A percentile compares a stretch with the other conserved stretches of the same genome.
These are phyloP conservation scores for Serpula lacrymans DNA, from an alignment of 768 basidiomycete species.

Conservation along the genomic window DNA sequence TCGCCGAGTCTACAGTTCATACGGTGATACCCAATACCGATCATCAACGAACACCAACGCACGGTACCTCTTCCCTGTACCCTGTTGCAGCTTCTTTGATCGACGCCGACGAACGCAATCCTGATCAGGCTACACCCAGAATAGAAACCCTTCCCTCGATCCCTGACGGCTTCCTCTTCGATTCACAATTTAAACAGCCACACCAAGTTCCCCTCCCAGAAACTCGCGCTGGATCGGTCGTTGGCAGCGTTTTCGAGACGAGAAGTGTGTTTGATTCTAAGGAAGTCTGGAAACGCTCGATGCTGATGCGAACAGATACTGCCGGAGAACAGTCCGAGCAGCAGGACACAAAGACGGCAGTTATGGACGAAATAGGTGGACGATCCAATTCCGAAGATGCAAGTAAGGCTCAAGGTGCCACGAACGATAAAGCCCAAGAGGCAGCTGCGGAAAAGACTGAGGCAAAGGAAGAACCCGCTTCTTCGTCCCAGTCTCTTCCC, in stretches of 20 bases:
- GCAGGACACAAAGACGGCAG: no score
- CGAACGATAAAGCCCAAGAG: slow-evolving; percentile 5
- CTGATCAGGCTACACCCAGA: slow-evolving; percentile 7
- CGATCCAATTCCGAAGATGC: no score
- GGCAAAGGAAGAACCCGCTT: slow-evolving; percentile 7
- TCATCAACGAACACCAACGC: slow-evolving; percentile 1
- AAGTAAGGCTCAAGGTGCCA: slow-evolving; percentile 1
- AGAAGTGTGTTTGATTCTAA: no score
- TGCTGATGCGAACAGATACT: no score
- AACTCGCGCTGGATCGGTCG: slow-evolving; percentile 28
- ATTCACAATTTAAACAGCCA: slow-evolving; percentile 8
- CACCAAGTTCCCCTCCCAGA: slow-evolving; percentile 21
- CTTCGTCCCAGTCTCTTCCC: background rate
- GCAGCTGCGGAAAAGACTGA: background rate
- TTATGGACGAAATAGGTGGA: no score
- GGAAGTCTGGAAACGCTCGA: no score
- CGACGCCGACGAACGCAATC: no score
- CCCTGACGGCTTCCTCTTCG: slow-evolving; percentile 12
- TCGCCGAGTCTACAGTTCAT: slow-evolving; percentile 8
- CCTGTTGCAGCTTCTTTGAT: no score
- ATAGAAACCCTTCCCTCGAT: slow-evolving; percentile 13
- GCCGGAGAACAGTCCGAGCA: no score
- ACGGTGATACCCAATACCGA: slow-evolving; percentile 4
- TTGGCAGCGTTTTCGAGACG: slow-evolving; percentile 22
- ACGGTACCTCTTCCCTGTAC: no score